Base-by-base conservation (phyloP, 1,284 basidiomycete genomes). In the Ustilago xerochloae region DNA sequence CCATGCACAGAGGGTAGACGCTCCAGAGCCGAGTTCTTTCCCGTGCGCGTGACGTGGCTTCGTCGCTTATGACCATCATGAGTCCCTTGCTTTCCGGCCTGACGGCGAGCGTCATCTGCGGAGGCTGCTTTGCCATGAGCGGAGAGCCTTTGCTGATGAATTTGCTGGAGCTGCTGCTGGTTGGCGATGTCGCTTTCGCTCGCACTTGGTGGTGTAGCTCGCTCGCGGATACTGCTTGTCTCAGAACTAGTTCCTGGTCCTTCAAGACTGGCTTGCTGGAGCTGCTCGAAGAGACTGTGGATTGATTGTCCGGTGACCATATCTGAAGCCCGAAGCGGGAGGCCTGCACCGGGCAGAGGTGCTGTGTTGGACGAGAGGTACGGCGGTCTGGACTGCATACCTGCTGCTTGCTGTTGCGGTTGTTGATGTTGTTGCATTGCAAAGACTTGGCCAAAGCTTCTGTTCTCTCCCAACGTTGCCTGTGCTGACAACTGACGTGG, bases 61-160 rank as follows among this genome's bases (percentile, higher is more conserved):
- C 76, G 60, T 24, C 76, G 41, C 63, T 69, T 73, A 50, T 69
- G 72, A 39, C 63, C 52, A 29, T 74, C 62, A 48, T 67, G 59
- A n/a, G 52, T 53, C 47, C 18, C 36, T 16, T 72, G 59, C 54
- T 72, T 64, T 10, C 73, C 59, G 24, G 74, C 71, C 18, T 77
- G 68, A 29, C 75, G 53, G 16, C 69, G 52, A 2, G 73, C 63
- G 45, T 80, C 78, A 24, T 80, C 76, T 6, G 76, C 74, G 6
- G 75, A 75, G 13, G 59, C 72, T 24, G 59, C 54, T 53, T 75
- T 75, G 52, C 10, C 43, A 36, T 70, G 72, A 0, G 24, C 15
- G 13, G 59, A 32, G 24, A 45, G 22, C 6, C 45, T 28, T 6
- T 38, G 48, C 15, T 68, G 66, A 32, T 63, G 60, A 28, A 68